A percentile compares a stretch with the other conserved stretches of the same genome.
These are phyloP conservation scores for Spongispora temasekensis DNA, from an alignment of 1,284 basidiomycete genomes.

Conservation along the genomic window DNA sequence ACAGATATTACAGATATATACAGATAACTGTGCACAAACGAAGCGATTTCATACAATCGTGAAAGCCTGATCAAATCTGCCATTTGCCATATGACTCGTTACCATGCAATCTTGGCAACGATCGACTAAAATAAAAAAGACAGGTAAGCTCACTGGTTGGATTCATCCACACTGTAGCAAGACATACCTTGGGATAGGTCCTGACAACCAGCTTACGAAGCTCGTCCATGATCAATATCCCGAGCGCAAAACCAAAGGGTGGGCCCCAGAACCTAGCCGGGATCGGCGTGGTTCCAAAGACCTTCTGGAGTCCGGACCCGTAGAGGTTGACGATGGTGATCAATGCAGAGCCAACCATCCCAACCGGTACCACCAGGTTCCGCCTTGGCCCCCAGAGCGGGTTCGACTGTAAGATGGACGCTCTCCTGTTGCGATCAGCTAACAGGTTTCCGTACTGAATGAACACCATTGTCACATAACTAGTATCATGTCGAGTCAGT, in stretches of 20 bases:
- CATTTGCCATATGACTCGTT: too few species aligned
- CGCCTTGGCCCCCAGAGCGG: constrained; percentile 40
- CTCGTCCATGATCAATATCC: constrained; percentile 43
- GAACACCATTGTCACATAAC: constrained; percentile 43
- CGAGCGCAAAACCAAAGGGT: constrained; percentile 42
- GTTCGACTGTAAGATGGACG: constrained; percentile 37
- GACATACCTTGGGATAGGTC: constrained; percentile 40
- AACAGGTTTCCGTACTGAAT: constrained; percentile 37
- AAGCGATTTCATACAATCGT: too few species aligned
- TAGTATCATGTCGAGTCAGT: constrained; percentile 10
- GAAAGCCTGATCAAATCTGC: too few species aligned
- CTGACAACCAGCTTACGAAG: constrained; percentile 43
- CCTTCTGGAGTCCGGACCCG: constrained; percentile 14
- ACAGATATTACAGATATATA: too few species aligned
- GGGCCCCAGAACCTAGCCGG: constrained; percentile 45
- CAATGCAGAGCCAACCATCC: constrained; percentile 38
- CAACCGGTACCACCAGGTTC: constrained; percentile 37
- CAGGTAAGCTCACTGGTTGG: constrained; percentile 15
- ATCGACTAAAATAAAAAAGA: constrained; percentile 24
- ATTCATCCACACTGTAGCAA: not conserved
- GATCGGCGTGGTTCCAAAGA: constrained; percentile 39
- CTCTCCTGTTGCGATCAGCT: constrained; percentile 35
- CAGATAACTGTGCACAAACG: too few species aligned
- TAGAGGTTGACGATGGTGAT: constrained; percentile 41
- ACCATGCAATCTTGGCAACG: constrained; percentile 36